Evolutionary conservation across 352 stramenopile species (phyloP).

Genomic region (Pythium volutum): DNA sequence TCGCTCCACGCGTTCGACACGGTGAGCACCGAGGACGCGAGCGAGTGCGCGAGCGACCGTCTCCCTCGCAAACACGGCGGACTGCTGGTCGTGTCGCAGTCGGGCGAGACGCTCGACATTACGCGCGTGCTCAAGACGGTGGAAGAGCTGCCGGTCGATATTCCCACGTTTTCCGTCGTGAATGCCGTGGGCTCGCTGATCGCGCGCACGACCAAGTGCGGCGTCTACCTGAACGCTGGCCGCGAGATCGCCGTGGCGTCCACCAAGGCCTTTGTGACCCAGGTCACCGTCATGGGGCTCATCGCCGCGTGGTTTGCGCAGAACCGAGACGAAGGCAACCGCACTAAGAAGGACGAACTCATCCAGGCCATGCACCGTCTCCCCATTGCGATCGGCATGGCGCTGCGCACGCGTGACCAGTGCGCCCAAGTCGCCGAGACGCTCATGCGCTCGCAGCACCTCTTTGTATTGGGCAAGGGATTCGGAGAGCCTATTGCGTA

Average conservation of each 20-base stretch:
- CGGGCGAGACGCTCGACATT: constrained; percentile 97
- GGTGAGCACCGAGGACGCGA: constrained; percentile 89
- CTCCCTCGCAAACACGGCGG: constrained; percentile 86
- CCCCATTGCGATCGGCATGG: constrained; percentile 98
- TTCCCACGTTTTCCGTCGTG: constrained; percentile 92
- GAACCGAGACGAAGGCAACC: constrained; percentile 79
- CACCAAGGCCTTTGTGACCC: constrained; percentile 99
- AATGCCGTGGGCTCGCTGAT: constrained; percentile 98
- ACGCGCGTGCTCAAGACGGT: constrained; percentile 91
- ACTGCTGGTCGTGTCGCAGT: constrained; percentile 97
- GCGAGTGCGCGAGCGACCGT: constrained; percentile 88
- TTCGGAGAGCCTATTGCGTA: constrained; percentile 94
- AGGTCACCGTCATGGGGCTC: constrained; percentile 91
- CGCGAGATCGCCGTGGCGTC: constrained; percentile 97
- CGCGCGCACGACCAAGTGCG: constrained; percentile 90
- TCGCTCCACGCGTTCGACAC: constrained; percentile 94
- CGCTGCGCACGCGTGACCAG: constrained; percentile 90
- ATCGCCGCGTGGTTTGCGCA: constrained; percentile 92
- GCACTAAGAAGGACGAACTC: constrained; percentile 82
- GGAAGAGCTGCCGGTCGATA: constrained; percentile 60
- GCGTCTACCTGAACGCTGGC: constrained; percentile 98
- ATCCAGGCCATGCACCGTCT: constrained; percentile 96
- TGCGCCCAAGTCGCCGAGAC: constrained; percentile 88
- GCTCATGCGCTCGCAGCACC: constrained; percentile 89
- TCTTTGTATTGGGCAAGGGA: constrained; percentile 95